phyloP scores from a whole-genome alignment of 2,329 filamentous ascomycete genomes.

The Ascochyta fabae region DNA sequence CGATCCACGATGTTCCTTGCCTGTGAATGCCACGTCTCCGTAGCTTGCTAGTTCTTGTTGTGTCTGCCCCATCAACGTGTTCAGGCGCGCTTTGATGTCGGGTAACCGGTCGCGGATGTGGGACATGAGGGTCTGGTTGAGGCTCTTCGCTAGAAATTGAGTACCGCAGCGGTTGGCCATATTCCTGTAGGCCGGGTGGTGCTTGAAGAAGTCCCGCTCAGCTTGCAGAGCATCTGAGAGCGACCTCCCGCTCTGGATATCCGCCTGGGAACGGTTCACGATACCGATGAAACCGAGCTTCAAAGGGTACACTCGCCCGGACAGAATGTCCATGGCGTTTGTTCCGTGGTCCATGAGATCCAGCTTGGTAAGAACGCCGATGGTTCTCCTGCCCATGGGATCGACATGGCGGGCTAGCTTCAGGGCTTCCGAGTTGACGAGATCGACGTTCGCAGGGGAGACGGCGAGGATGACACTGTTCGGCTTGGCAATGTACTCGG shows the following conservation, averaged over 20 bases:
- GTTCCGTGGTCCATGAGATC: constrained; percentile 99
- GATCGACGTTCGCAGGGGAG: constrained; percentile 95
- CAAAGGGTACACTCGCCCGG: constrained; percentile 91
- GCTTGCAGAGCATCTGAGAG: constrained; percentile 88
- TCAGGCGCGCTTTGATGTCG: constrained; percentile 96
- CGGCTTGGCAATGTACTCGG: constrained; percentile 97
- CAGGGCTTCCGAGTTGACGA: constrained; percentile 96
- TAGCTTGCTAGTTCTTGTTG: constrained; percentile 98
- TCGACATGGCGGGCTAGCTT: constrained; percentile 98
- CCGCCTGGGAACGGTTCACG: constrained; percentile 96
- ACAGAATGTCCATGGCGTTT: constrained; percentile 96
- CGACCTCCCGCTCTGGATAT: constrained; percentile 96
- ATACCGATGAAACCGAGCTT: constrained; percentile 98
- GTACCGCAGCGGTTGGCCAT: constrained; percentile 94
- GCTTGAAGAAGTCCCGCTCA: constrained; percentile 93
- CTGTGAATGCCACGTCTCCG: constrained; percentile 95
- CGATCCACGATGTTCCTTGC: constrained; percentile 94
- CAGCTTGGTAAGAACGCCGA: constrained; percentile 95
- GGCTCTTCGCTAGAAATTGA: constrained; percentile 89
- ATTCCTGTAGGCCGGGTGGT: constrained; percentile 96
- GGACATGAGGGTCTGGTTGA: constrained; percentile 93
- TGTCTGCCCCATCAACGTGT: constrained; percentile 99
- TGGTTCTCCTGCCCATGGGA: constrained; percentile 89
- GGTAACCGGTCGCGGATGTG: constrained; percentile 95
- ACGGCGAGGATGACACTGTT: constrained; percentile 98